Evolutionary conservation across 306 rosid species (phyloP), one percentile per base, ranked within the genome.

Genomic region (Cercis canadensis): DNA sequence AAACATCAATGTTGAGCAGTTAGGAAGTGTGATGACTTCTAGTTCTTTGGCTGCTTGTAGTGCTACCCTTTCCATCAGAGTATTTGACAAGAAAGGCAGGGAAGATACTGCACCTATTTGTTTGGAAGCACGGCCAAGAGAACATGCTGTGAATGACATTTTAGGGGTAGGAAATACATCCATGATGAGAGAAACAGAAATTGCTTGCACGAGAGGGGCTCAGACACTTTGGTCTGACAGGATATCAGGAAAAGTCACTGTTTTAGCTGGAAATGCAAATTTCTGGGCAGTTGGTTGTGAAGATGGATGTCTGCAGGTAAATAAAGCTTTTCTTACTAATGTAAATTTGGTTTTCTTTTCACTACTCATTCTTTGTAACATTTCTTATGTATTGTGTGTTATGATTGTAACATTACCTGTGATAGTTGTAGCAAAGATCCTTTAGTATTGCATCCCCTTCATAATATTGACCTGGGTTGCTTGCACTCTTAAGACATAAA

Each of bases 221-320:
- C 78, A 76, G 57, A 85, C 75, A 65, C 90, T 94, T 66, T 94
- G 99, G 99, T 91, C 96, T 59, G 99, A 94, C 82, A 86, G 96
- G 81, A 88, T 94, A 61, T 82, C 91, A 2, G 99, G 91, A 69
- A 91, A 91, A 76, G 96, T 94, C 87, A 89, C 92, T 44, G 99
- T 94, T 74, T 83, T 94, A 75, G 97, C 96, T 63, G 99, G 99
- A 73, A 91, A 94, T 74, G 80, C 86, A 44, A 94, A 94, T 75
- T 91, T 94, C 72, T 94, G 97, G 99, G 95, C 95, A 19, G 96
- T 91, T 67, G 99, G 99, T 58, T 91, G 96, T 86, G 97, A 91
- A 65, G 99, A 94, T 87, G 99, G 99, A 76, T 87, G 92, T 87
- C 62, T 94, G 37, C 99, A 89, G 96, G 99, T 91, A 80, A 66